Conservation (phyloP, 805 yeast species). For the Jamesozyma spencerorum region DNA sequence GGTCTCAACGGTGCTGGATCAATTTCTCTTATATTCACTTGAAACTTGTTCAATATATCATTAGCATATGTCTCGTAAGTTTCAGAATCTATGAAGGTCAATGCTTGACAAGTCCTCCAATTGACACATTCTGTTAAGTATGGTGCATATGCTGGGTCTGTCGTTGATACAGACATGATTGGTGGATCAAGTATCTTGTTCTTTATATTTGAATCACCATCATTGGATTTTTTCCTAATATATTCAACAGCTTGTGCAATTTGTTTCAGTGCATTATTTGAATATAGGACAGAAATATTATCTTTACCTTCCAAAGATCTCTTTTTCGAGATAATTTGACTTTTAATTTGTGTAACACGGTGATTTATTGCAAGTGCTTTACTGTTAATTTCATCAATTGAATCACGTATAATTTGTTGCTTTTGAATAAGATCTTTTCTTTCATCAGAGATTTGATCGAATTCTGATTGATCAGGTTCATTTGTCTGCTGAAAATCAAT, state of each 20-base stretch:
- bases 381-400: constrained; percentile 22
- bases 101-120: constrained; percentile 44
- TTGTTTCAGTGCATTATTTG: constrained; percentile 21
- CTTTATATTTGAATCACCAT: constrained; percentile 30
- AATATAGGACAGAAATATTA: constrained; percentile 39
- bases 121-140: constrained; percentile 52
- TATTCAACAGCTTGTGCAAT: constrained; percentile 28
- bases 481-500: constrained; percentile 6
- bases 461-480: constrained; percentile 12
- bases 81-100: constrained; percentile 47
- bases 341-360: constrained; percentile 31
- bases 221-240: constrained; percentile 23
- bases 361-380: constrained; percentile 32
- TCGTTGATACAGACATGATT: constrained; percentile 48
- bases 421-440: constrained; percentile 19
- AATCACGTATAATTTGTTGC: constrained; percentile 10
- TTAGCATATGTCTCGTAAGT: constrained; percentile 41
- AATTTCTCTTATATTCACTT: constrained; percentile 51
- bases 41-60: constrained; percentile 35
- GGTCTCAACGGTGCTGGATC: constrained; percentile 8
- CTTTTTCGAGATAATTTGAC: constrained; percentile 30
- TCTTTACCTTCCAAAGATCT: constrained; percentile 40
- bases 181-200: constrained; percentile 65
- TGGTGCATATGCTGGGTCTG: constrained; percentile 40
- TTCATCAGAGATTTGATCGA: constrained; percentile 13